Evolutionary conservation across 305 asterid species (phyloP).

Genomic region (Rubia tinctorum): DNA sequence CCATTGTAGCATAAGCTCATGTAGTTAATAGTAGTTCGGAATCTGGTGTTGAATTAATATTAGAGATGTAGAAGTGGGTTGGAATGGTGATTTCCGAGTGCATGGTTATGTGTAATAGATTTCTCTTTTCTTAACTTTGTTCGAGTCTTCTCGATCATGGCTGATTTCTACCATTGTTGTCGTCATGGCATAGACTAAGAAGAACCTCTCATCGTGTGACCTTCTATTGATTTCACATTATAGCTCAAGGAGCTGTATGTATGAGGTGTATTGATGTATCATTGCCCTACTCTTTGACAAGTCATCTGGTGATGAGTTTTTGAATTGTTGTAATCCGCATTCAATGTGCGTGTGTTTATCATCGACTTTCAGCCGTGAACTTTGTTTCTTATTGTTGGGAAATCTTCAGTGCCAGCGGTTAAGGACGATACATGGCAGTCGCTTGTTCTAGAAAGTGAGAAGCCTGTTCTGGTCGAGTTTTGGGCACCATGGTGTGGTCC

Average conservation of each 20-base stretch:
- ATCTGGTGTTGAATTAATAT: neutral
- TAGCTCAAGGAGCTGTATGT: neutral
- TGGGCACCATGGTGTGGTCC: slow-evolving; percentile 99
- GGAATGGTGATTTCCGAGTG: neutral
- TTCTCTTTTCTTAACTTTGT: neutral
- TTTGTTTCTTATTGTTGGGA: slow-evolving; percentile 3
- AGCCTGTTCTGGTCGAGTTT: slow-evolving; percentile 81
- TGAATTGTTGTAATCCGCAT: neutral
- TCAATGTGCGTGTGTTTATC: too few species aligned
- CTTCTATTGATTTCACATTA: neutral
- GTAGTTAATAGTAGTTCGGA: neutral
- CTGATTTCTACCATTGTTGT: too few species aligned
- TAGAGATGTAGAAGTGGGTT: neutral
- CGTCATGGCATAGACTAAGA: too few species aligned
- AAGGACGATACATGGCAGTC: slow-evolving; percentile 56
- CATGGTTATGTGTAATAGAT: neutral
- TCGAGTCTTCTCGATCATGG: neutral
- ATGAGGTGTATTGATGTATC: neutral
- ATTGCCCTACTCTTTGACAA: neutral
- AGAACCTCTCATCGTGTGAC: neutral
- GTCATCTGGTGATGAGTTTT: neutral
- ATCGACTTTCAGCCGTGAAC: too few species aligned
- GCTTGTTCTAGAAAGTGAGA: slow-evolving; percentile 40
- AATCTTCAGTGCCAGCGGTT: slow-evolving; percentile 54
- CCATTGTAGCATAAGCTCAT: neutral